phyloP scores from a whole-genome alignment of 768 basidiomycete species.

The Trametes gibbosa region DNA sequence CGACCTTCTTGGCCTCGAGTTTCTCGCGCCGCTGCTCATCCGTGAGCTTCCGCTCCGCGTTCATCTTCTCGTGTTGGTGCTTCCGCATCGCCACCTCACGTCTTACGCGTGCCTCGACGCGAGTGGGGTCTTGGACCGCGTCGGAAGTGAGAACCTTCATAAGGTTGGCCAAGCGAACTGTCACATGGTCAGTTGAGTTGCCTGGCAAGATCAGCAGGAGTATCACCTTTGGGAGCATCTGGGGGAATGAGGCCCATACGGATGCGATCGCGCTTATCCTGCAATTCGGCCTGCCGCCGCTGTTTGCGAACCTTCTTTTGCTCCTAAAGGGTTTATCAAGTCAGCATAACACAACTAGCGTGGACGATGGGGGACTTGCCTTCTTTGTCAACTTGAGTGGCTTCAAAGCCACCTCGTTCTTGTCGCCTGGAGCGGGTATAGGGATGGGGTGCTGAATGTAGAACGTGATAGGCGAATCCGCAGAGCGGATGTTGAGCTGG shows the following conservation, averaged over 20 bases:
- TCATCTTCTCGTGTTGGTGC: slow-evolving; percentile 90
- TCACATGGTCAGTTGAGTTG: slow-evolving; percentile 4
- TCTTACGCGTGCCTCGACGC: slow-evolving; percentile 93
- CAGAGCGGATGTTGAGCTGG: slow-evolving; percentile 59
- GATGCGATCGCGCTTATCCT: slow-evolving; percentile 93
- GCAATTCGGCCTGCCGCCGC: slow-evolving; percentile 79
- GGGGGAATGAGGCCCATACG: slow-evolving; percentile 96
- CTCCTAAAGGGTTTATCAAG: slow-evolving; percentile 43
- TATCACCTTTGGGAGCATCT: slow-evolving; percentile 86
- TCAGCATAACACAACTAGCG: not conserved
- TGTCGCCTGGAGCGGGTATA: slow-evolving; percentile 87
- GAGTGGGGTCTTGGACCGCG: slow-evolving; percentile 95
- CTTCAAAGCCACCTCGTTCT: slow-evolving; percentile 73
- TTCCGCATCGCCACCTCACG: slow-evolving; percentile 90
- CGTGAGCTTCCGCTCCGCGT: slow-evolving; percentile 86
- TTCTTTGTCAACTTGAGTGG: slow-evolving; percentile 92
- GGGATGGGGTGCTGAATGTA: slow-evolving; percentile 98
- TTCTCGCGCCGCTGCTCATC: slow-evolving; percentile 90
- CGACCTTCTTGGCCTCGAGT: slow-evolving; percentile 76
- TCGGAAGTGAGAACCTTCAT: slow-evolving; percentile 98
- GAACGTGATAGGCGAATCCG: slow-evolving; percentile 76
- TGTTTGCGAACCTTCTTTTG: slow-evolving; percentile 97
- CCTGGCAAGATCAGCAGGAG: not conserved
- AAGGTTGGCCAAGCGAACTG: slow-evolving; percentile 90
- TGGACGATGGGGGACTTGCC: slow-evolving; percentile 35